phyloP scores from a whole-genome alignment of 2,329 filamentous ascomycete species.

The Trichoderma pleuroti region DNA sequence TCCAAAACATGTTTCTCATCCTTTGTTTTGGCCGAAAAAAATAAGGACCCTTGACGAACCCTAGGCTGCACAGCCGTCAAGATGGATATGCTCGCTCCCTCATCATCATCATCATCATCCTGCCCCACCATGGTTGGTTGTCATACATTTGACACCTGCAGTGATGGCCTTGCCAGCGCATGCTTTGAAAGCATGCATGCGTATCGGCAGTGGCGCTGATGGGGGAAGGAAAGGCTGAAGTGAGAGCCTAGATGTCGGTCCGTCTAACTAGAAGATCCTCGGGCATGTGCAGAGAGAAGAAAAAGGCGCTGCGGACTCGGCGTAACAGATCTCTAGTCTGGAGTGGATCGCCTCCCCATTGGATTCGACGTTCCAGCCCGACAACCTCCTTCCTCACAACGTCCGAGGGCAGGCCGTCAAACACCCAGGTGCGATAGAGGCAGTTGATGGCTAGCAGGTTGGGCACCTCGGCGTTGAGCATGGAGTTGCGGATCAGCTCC shows the following conservation, averaged over 20 bases:
- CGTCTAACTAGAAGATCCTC: background rate
- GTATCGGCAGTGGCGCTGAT: background rate
- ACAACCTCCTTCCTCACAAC: constrained; percentile 27
- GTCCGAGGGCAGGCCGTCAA: constrained; percentile 30
- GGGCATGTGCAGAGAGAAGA: constrained; percentile 18
- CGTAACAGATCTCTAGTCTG: constrained; percentile 27
- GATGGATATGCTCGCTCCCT: background rate
- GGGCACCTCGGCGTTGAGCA: constrained; percentile 30
- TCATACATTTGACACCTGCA: background rate
- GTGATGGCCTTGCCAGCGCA: background rate
- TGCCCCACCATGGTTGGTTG: background rate
- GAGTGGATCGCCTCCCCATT: constrained; percentile 31
- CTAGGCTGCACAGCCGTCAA: background rate
- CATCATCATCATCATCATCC: background rate
- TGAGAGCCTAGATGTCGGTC: background rate
- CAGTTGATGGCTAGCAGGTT: constrained; percentile 32
- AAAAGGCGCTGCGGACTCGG: constrained; percentile 13
- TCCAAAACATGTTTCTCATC: background rate
- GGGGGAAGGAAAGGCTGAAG: background rate
- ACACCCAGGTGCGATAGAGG: constrained; percentile 30
- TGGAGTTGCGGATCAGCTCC: constrained; percentile 36
- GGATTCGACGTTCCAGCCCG: constrained; percentile 28
- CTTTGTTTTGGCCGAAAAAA: background rate
- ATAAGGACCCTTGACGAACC: background rate
- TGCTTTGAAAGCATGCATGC: background rate